Evolutionary conservation across 108 stramenopile genomes (phyloP).

Genomic region (Schizochytrium sp.): DNA sequence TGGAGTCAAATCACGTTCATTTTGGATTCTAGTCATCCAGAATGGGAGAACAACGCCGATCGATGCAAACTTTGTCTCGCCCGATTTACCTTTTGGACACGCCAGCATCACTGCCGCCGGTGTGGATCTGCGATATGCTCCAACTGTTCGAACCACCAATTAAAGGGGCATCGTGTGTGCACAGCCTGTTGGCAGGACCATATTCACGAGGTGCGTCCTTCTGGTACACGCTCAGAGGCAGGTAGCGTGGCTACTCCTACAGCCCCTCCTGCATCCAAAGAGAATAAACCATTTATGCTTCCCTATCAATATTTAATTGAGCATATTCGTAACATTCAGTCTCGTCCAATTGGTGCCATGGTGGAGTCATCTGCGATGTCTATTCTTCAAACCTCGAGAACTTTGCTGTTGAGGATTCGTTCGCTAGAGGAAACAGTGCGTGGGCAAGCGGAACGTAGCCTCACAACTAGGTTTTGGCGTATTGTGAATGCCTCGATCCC

Average conservation of each 20-base stretch:
- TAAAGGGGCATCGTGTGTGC: neutral
- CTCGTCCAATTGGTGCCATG: neutral
- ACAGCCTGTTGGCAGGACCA: slow-evolving; percentile 28
- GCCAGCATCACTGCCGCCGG: slow-evolving; percentile 66
- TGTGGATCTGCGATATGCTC: slow-evolving; percentile 65
- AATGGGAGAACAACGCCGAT: slow-evolving; percentile 20
- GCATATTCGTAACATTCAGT: neutral
- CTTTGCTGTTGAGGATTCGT: slow-evolving; percentile 29
- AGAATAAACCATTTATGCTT: neutral
- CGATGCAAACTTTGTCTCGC: slow-evolving; percentile 61
- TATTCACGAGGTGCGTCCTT: neutral
- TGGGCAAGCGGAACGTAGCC: neutral
- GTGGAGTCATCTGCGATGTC: slow-evolving; percentile 33
- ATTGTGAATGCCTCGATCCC: neutral
- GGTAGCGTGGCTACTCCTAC: too few species aligned
- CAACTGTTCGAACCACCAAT: slow-evolving; percentile 41
- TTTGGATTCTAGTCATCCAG: slow-evolving; percentile 20
- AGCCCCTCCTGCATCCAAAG: too few species aligned
- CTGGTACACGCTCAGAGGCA: neutral
- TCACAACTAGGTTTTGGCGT: neutral
- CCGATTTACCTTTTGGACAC: slow-evolving; percentile 56
- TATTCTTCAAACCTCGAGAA: neutral
- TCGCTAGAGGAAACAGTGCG: neutral
- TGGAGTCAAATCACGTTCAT: neutral
- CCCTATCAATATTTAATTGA: neutral